phyloP scores from a whole-genome alignment of 352 stramenopile species.

The Globisporangium lucens region DNA sequence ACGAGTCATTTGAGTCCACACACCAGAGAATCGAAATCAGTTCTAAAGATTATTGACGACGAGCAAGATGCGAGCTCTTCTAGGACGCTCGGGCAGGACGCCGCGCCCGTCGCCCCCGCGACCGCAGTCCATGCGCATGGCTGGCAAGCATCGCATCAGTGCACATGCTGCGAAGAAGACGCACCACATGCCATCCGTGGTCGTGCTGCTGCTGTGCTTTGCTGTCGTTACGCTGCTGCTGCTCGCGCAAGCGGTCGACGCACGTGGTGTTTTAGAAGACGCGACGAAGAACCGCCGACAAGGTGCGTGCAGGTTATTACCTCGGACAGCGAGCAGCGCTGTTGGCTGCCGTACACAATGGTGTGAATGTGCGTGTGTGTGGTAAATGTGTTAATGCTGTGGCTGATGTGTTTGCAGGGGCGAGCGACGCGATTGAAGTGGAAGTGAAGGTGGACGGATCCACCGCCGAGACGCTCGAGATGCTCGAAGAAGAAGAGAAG shows the following conservation, averaged over 20 bases:
- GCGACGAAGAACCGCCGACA: not conserved
- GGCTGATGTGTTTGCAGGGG: not conserved
- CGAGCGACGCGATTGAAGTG: constrained; percentile 8
- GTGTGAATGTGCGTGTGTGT: not conserved
- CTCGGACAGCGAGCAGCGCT: not conserved
- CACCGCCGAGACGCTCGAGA: constrained; percentile 16
- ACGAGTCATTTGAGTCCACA: not conserved
- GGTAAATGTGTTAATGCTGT: not conserved
- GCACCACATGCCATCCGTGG: too few species aligned
- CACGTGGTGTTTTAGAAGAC: not conserved
- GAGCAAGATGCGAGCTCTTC: not conserved
- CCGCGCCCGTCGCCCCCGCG: too few species aligned
- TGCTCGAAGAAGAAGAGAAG: constrained; percentile 20
- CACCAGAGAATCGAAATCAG: not conserved
- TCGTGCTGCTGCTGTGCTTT: not conserved
- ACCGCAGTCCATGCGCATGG: not conserved
- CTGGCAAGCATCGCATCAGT: not conserved
- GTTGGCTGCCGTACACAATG: not conserved
- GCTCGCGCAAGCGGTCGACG: not conserved
- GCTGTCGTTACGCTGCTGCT: not conserved
- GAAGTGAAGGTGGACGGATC: constrained; percentile 10
- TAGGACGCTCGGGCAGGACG: not conserved
- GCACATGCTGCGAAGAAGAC: not conserved
- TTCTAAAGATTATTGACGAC: not conserved
- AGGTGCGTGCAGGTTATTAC: not conserved